Base-by-base conservation (phyloP, 2,329 filamentous ascomycete species). In the Colletotrichum falcatum region DNA sequence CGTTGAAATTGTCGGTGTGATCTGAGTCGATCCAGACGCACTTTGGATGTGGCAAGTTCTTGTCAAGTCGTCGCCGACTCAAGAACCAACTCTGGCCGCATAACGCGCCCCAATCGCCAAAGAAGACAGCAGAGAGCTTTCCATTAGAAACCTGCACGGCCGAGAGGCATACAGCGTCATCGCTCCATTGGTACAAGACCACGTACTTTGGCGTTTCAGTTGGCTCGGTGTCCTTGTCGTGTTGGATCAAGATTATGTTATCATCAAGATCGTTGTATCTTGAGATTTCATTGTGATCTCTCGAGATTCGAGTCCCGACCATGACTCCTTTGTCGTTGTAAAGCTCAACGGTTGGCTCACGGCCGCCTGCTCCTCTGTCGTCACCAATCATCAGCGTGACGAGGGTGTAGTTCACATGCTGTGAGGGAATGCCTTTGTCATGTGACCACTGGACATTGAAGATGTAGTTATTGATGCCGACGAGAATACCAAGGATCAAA, bases 21-120 rank as follows among this genome's bases (percentile, higher is more conserved):
- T 44, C 33, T 2, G 75, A 66, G 37, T 77, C 76, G 16, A 78
- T 63, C 23, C 62, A 69, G 3, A 69, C 54, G 23, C 76, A 77
- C 26, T 72, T 73, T 11, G 75, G 75, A 48, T 46, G 69, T 44
- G 66, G 49, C 20, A 66, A 59, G 12, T 71, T 46, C 1, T 20
- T 28, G 11, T 33, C 74, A 14, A 76, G 70, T 26, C 58, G 39
- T 42, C 67, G 71, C 5, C 74, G 30, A 64, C 76, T 76, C 46
- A 66, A 55, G 60, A 70, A 75, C 75, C 75, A 77, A 28, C 65
- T 70, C 26, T 69, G 61, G 12, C 74, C 74, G 66, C 76, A 77
- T 18, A 26, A 66, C 14, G 66, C 63, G 9, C 73, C 75, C 8
- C 74, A 55, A 37, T 77, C 75, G 37, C 76, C 76, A 26, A 70